Evolutionary conservation across 2,329 filamentous ascomycete species (phyloP), one percentile per base, ranked within the genome.

Genomic region (Neofusicoccum kwambonambiense): DNA sequence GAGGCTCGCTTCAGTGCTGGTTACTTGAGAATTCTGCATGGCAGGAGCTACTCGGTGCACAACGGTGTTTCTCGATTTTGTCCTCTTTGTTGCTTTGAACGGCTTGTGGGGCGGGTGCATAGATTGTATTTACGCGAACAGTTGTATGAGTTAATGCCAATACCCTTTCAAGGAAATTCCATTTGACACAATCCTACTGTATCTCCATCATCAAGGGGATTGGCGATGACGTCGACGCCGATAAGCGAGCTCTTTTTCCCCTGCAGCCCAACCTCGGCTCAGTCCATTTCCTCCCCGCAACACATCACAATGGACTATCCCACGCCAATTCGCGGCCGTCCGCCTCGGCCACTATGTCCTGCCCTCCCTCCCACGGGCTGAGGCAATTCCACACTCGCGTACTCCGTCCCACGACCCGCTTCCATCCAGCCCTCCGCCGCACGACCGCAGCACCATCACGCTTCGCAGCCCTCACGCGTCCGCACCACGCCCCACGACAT

Each of bases 111-210:
- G 42, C 35, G 27, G n/a, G 42, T 9, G 58, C 35, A 62, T 62
- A 62, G 47, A 62, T 41, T 62, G 58, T 62, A 62, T 62, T 41
- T 62, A 62, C 42, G 45, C 42, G 58, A 37, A 41, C 45, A 51
- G 19, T 50, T 41, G 58, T 45, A 51, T 37, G 45, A 51, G 8
- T 35, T 27, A 62, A 51, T 42, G 45, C 27, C 42, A 50, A 51
- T 51, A 51, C 22, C 8, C 19, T 41, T 51, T 47, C 44, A 19
- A 39, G 9, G 37, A 15, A 39, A 39, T 37, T 37, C 35, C 35
- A 22, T 39, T 22, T 22, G 19, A 22, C 19, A 22, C 19, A 34
- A 19, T 54, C 3, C 37, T 22, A 22, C 19, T 22, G 3, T 22
- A 22, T 22, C 22, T 22, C 19, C 19, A 22, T 22, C 19, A 2